These are phyloP conservation scores for Phyllosticta citrichinensis DNA, from an alignment of 2,329 filamentous ascomycete species.

Conservation along the genomic window DNA sequence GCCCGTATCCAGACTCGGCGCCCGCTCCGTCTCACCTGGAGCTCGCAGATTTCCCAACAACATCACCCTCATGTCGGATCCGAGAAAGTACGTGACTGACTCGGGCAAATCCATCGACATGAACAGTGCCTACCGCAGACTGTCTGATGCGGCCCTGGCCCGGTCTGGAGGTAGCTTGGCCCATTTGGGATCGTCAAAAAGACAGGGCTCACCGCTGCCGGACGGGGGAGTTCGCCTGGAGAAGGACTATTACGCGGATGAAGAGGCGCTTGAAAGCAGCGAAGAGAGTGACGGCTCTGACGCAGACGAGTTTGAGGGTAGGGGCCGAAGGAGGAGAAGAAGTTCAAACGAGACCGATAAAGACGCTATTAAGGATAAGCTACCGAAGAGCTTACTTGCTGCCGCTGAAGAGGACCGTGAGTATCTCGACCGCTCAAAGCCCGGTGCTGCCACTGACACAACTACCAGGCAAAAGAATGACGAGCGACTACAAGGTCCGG, in stretches of 20 bases:
- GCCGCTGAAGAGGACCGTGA: conserved; percentile 71
- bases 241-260: conserved; percentile 57
- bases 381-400: conserved; percentile 54
- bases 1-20: conserved; percentile 22
- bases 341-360: conserved; percentile 16
- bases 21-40: conserved; percentile 28
- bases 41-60: conserved; percentile 38
- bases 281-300: conserved; percentile 48
- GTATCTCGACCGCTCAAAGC: conserved; percentile 23
- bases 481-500: conserved; percentile 48
- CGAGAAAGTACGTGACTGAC: conserved; percentile 43
- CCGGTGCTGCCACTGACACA: neutral
- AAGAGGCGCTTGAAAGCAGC: conserved; percentile 56
- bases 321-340: conserved; percentile 30
- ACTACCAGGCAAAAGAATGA: conserved; percentile 36
- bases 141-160: conserved; percentile 62
- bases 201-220: conserved; percentile 33
- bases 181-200: conserved; percentile 48
- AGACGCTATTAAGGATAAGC: conserved; percentile 30
- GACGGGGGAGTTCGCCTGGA: conserved; percentile 49
- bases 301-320: conserved; percentile 41
- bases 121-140: conserved; percentile 56
- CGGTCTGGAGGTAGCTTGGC: conserved; percentile 55
- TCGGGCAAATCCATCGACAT: conserved; percentile 57
- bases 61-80: conserved; percentile 29